A percentile compares a stretch with the other conserved stretches of the same genome.
These are phyloP conservation scores for Fistulinella prunicolor DNA, from an alignment of 768 basidiomycete genomes.

Conservation along the genomic window DNA sequence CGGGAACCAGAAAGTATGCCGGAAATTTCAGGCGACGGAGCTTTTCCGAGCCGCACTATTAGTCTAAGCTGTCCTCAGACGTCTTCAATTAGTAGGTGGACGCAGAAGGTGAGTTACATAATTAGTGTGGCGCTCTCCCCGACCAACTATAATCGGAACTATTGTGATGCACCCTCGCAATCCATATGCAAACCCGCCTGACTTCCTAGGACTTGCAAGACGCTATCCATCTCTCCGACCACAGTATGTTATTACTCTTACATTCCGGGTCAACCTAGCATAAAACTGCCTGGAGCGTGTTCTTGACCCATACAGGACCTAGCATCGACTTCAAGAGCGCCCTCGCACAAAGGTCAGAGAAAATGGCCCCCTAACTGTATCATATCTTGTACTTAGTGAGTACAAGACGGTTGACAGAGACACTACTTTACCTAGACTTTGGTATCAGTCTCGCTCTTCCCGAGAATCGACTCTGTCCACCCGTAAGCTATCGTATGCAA, in stretches of 20 bases:
- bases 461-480: slow-evolving; percentile 77
- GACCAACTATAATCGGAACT: background rate
- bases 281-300: slow-evolving; percentile 21
- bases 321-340: slow-evolving; percentile 77
- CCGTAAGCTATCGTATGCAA: slow-evolving; percentile 48
- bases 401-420: slow-evolving; percentile 71
- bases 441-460: slow-evolving; percentile 59
- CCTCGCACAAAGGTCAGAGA: slow-evolving; percentile 59
- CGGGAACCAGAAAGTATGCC: no score
- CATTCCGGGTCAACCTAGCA: background rate
- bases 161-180: slow-evolving; percentile 46
- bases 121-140: no score
- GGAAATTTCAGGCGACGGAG: no score
- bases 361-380: background rate
- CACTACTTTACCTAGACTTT: slow-evolving; percentile 76
- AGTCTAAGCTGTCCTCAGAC: no score
- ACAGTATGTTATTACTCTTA: slow-evolving; percentile 40
- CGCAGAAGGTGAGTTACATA: no score
- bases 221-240: slow-evolving; percentile 53
- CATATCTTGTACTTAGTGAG: slow-evolving; percentile 9
- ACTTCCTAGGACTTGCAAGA: slow-evolving; percentile 59
- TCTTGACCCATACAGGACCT: slow-evolving; percentile 26
- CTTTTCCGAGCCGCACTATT: no score
- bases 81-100: no score
- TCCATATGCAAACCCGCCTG: slow-evolving; percentile 44